Base-by-base conservation (phyloP, 495 filamentous ascomycete genomes). In the Penicillium silybi region DNA sequence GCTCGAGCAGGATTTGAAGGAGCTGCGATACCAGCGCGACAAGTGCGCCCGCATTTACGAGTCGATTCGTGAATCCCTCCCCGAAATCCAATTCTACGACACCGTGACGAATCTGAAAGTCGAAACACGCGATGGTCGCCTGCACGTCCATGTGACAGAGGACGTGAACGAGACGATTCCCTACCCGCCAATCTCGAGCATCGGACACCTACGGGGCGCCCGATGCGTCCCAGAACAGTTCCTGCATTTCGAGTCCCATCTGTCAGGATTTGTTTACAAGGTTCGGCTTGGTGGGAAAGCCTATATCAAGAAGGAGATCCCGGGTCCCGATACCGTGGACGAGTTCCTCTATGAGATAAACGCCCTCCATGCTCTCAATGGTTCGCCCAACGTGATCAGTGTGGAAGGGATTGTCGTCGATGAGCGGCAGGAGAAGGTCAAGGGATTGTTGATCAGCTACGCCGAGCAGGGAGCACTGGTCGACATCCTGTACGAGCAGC, bases 301-400 rank as follows among this genome's bases (percentile, higher is more conserved):
- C 15, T 88, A 86, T 64, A 96, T 98, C 71, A 98, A 98, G 69
- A 98, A 98, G 62, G 93, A 98, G 67, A 97, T 98, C 43, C 93
- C 93, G 2, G 91, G 95, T 1, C 95, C 93, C 0, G 92, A 98
- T 66, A 93, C 88, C 0, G 85, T 97, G 23, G 93, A 98, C 54
- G 93, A 98, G 63, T 98, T 98, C 62, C 76, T 97, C 11, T 98
- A 98, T 70, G 93, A 98, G 67, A 88, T 97, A 59, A 97, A 97
- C 69, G 93, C 95, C 10, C 81, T 98, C 17, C 85, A 88, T 60
- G 83, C 84, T 13, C 74, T 97, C n/a, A 73, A 76, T 32, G 83
- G 75, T 46, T 86, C 87, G 0, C 71, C 81, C 10, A 87, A 85
- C 62, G 89, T 98, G 41, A 93, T 97, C 44, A 80, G 85, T 37